Base-by-base conservation (phyloP, 2,329 filamentous ascomycete genomes). In the Elsinoe perseae region DNA sequence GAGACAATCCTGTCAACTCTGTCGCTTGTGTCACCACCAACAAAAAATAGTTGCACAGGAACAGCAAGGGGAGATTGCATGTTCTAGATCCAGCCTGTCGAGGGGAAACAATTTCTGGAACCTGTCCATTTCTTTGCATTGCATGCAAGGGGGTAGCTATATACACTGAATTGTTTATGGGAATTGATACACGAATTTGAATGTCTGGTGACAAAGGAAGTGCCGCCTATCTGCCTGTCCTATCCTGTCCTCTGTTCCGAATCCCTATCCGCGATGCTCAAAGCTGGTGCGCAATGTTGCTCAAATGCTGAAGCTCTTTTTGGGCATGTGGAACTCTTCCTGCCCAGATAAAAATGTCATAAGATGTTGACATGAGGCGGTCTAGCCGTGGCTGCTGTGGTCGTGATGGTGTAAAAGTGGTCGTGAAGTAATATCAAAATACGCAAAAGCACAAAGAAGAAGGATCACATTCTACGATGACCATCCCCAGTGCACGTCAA, bases 401-500 rank as follows among this genome's bases (percentile, higher is more conserved):
- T 50, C 25, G 44, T 50, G 2, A 21, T 50, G 25, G 43, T 48
- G 28, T 48, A 23, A 32, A 44, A n/a, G 40, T 44, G 40, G 18
- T 44, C 16, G 25, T 32, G 28, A 20, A n/a, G 25, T 30, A n/a
- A 16, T 50, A 5, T 5, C 14, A 32, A 21, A 12, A 14, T n/a
- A 30, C 28, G 44, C 44, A 20, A 34, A 50, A 50, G 44, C 44
- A 50, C 44, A 50, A 34, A 50, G 44, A 10, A 50, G 14, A 10
- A 32, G 14, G 21, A 30, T 34, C 44, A 32, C 10, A 30, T 34
- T 14, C 53, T 56, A 56, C 21, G 53, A 56, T 14, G 53, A 42
- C 38, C 42, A 56, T 44, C 27, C 27, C 53, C 53, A 56, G 18
- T 44, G 42, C 10, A 56, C 38, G 18, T 56, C 53, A 2, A 56